Base-by-base conservation (phyloP, 78 protist species). In the Neovahlkampfia damariscottae region DNA sequence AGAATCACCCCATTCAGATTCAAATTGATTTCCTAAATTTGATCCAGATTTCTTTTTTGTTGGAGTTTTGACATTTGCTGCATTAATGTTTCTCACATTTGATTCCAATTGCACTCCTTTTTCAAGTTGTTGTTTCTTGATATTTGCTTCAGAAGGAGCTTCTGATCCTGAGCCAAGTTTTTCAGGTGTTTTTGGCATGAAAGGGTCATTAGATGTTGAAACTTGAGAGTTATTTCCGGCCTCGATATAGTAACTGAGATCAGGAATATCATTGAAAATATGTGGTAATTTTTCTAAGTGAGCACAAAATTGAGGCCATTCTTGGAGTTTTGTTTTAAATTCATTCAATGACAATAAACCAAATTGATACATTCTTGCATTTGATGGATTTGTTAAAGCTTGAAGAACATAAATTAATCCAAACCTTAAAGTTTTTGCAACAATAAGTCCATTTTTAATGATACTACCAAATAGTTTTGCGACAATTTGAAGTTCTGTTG, bases 221-320 rank as follows among this genome's bases (percentile, higher is more conserved):
- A 36, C 38, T 5, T 74, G 70, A 19, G 40, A 2, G 28, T 59
- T 41, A 2, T 32, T 2, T 36, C 68, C 9, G 71, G 7, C n/a
- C 34, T 74, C 19, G 41, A 74, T 5, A 8, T 29, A 5, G 7
- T 28, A 32, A 73, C 68, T 72, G 70, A 70, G 67, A n/a, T 74
- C 80, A 0, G 77, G 84, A 34, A 72, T 27, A 31, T 27, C 0
- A 41, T 1, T 50, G 70, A 85, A 36, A 2, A 87, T n/a, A 37
- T 78, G 78, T 5, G 82, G 73, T 9, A 90, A 30, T 28, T 66
- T 40, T 5, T 50, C 38, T n/a, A 94, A 62, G 41, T 77, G 88
- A 4, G 67, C 40, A 87, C 96, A 87, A 77, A 79, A 95, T 66
- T 84, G 87, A 8, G 94, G 95, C 97, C 96, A 95, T 74, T 95